A percentile compares a stretch with the other conserved stretches of the same genome.
Evolutionary conservation across 345 rosid genomes (phyloP).

Genomic region (Populus nigra): DNA sequence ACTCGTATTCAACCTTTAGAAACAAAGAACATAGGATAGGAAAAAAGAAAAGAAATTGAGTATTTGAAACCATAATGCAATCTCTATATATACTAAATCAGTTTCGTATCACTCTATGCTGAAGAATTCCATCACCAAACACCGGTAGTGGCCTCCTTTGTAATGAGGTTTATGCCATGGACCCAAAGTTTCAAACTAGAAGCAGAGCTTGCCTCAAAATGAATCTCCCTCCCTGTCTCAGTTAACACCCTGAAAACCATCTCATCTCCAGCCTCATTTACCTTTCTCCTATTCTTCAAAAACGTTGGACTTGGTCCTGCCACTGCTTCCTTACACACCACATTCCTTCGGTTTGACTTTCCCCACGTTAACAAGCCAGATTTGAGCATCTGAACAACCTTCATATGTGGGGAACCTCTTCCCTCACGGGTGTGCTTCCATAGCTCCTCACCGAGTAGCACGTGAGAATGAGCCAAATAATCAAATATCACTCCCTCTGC

Average conservation of each 20-base stretch:
- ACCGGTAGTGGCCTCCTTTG: slow-evolving; percentile 25
- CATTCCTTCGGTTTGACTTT: slow-evolving; percentile 31
- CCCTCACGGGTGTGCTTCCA: slow-evolving; percentile 34
- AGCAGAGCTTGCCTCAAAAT: slow-evolving; percentile 27
- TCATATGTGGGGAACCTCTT: slow-evolving; percentile 31
- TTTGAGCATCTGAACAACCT: slow-evolving; percentile 25
- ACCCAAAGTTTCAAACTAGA: slow-evolving; percentile 25
- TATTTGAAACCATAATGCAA: not conserved
- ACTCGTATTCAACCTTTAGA: not conserved
- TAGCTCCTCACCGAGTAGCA: slow-evolving; percentile 31
- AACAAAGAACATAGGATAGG: not conserved
- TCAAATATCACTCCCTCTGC: slow-evolving; percentile 31
- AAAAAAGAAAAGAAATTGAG: not conserved
- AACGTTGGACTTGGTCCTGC: slow-evolving; percentile 26
- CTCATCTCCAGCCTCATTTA: not conserved
- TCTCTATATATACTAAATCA: not conserved
- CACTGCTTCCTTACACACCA: slow-evolving; percentile 31
- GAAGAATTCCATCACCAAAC: slow-evolving; percentile 1
- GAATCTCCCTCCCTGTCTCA: slow-evolving; percentile 31
- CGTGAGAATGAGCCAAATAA: slow-evolving; percentile 27
- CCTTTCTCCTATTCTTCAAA: slow-evolving; percentile 25
- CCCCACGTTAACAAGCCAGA: slow-evolving; percentile 32
- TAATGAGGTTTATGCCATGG: slow-evolving; percentile 24
- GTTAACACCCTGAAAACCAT: slow-evolving; percentile 27
- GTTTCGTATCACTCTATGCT: not conserved